Evolutionary conservation across 768 basidiomycete genomes (phyloP).

Genomic region (Suillus hirtellus): DNA sequence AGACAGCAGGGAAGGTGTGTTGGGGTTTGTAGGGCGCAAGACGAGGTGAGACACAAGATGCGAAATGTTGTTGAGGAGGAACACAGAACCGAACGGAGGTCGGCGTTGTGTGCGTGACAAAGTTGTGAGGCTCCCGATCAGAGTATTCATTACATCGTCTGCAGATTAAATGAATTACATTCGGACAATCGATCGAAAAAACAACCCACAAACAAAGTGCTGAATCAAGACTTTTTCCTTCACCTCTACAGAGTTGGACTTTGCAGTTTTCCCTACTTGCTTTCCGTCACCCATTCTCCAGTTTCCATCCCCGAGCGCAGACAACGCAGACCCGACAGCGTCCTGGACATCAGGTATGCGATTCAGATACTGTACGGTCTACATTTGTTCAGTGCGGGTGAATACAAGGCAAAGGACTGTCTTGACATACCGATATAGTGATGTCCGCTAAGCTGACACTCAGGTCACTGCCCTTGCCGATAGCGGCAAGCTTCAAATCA

Average conservation of each 20-base stretch:
- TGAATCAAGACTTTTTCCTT: conserved; percentile 66
- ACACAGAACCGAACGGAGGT: conserved; percentile 70
- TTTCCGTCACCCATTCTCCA: conserved; percentile 92
- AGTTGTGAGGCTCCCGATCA: conserved; percentile 57
- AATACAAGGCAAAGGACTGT: neutral
- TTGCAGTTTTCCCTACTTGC: conserved; percentile 52
- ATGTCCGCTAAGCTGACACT: conserved; percentile 68
- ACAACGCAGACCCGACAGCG: conserved; percentile 64
- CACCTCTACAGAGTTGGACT: conserved; percentile 42
- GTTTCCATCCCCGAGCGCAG: conserved; percentile 81
- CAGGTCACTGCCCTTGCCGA: conserved; percentile 50
- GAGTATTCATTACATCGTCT: conserved; percentile 78
- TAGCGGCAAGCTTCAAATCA: conserved; percentile 68
- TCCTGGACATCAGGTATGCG: conserved; percentile 67
- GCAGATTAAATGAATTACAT: neutral
- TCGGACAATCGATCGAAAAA: too few species aligned
- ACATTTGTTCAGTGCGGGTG: conserved; percentile 9
- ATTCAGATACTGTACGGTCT: conserved; percentile 73
- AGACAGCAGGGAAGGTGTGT: conserved; percentile 54
- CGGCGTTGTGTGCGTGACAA: conserved; percentile 63
- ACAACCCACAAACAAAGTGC: conserved; percentile 68
- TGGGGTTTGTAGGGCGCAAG: conserved; percentile 46
- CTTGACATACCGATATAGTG: conserved; percentile 44
- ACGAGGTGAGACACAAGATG: conserved; percentile 66
- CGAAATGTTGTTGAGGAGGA: conserved; percentile 77